Base-by-base conservation (phyloP, 1,284 basidiomycete genomes). In the Sporisorium iseilematis-ciliati region DNA sequence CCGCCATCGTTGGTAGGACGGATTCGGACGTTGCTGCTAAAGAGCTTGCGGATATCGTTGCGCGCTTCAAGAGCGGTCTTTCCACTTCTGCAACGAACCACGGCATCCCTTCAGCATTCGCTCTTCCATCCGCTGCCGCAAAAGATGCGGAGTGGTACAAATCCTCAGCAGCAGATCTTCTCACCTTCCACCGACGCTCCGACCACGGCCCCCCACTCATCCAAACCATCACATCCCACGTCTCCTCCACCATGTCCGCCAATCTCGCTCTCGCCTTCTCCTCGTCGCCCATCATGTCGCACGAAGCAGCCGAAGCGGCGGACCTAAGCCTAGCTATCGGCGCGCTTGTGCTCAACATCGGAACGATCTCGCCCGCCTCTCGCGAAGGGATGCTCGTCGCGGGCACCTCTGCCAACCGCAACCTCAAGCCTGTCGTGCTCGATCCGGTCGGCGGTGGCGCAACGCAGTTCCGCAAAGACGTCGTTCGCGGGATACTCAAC, bases 381-480 rank as follows among this genome's bases (percentile, higher is more conserved):
- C 70, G 84, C 6, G 88, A 91, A 46, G 92, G 93, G 23, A 96
- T 97, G 92, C 85, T 91, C n/a, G 88, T 89, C 8, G 94, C 93
- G 1, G 94, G 93, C 87, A 79, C 71, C 79, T 86, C 65, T 2
- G 82, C 79, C 16, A 79, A 84, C 48, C 53, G 53, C 33, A 65
- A 69, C 29, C 71, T 68, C 20, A 81, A 77, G 82, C 94, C 95
- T 2, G 86, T 97, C 4, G 89, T 98, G 0, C 93, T 97, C 75
- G 95, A 98, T 85, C 95, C 95, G 1, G 96, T 98, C 5, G 96
- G 94, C 4, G 90, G 95, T 0, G 95, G 95, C 7, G 94, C 95
- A 0, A 93, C 93, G 4, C 76, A 86, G 1, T 93, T 91, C 84
- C 89, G 95, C 42, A 89, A 89, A 72, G 86, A 87, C 18, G 89